These are phyloP conservation scores for Sphagnum tenellum DNA, from an alignment of 225 moss, liverwort and hornwort species.

Conservation along the genomic window DNA sequence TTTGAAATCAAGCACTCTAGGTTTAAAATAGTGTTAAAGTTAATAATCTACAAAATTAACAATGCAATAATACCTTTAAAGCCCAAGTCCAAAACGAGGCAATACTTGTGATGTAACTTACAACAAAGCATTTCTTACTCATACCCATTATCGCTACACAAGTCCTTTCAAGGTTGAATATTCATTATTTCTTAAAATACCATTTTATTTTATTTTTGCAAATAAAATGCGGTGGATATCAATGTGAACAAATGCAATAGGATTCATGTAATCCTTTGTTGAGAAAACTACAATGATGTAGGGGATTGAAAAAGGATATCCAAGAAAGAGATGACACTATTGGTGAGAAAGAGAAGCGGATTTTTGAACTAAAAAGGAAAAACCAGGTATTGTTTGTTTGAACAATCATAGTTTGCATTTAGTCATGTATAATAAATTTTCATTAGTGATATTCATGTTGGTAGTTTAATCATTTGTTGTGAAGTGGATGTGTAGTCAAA, in stretches of 20 bases:
- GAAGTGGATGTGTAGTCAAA: too few species aligned
- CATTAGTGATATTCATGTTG: background rate
- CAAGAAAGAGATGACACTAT: conserved; percentile 81
- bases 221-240: background rate
- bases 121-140: too few species aligned
- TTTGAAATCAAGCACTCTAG: too few species aligned
- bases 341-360: conserved; percentile 65
- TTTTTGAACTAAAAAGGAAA: conserved; percentile 75
- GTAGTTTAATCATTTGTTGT: too few species aligned
- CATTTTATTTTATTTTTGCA: background rate
- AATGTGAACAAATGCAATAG: too few species aligned
- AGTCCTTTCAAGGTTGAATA: background rate
- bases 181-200: background rate
- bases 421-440: background rate
- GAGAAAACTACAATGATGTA: conserved; percentile 2
- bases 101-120: too few species aligned
- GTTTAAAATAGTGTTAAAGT: too few species aligned
- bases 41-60: too few species aligned
- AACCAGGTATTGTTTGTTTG: conserved; percentile 32
- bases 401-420: background rate
- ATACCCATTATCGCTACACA: too few species aligned
- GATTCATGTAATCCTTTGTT: too few species aligned
- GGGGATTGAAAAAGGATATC: conserved; percentile 69
- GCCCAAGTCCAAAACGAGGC: too few species aligned
- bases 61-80: too few species aligned